phyloP scores from a whole-genome alignment of 176 grass and related monocot genomes.

The Saccharum spontaneum region DNA sequence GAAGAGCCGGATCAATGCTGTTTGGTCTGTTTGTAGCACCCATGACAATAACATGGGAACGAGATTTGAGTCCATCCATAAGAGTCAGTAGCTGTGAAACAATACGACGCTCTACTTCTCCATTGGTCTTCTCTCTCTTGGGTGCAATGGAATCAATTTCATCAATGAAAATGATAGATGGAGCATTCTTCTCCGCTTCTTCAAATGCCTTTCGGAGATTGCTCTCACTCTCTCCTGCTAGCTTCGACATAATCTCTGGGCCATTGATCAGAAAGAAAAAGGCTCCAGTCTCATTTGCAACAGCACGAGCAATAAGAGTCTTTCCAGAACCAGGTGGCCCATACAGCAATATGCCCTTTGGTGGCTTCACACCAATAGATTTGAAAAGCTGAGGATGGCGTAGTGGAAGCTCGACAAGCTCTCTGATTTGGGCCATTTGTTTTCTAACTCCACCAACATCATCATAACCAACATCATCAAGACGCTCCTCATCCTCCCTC shows the following conservation, averaged over 20 bases:
- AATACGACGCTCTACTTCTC: conserved; percentile 79
- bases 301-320: conserved; percentile 74
- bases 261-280: conserved; percentile 91
- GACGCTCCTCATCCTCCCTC: conserved; percentile 80
- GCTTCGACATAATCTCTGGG: conserved; percentile 83
- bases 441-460: conserved; percentile 86
- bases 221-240: conserved; percentile 83
- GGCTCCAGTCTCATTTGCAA: conserved; percentile 87
- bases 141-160: conserved; percentile 90
- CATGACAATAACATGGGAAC: conserved; percentile 87
- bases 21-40: conserved; percentile 83
- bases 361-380: conserved; percentile 82
- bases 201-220: conserved; percentile 89
- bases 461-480: conserved; percentile 89
- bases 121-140: conserved; percentile 82
- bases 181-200: conserved; percentile 88
- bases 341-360: conserved; percentile 70
- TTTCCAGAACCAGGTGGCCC: conserved; percentile 87
- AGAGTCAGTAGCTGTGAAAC: conserved; percentile 83
- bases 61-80: conserved; percentile 83
- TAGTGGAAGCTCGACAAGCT: conserved; percentile 79
- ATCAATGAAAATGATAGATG: conserved; percentile 90
- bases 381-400: conserved; percentile 86
- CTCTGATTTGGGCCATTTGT: conserved; percentile 87
- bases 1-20: conserved; percentile 83